A percentile compares a stretch with the other conserved stretches of the same genome.
Evolutionary conservation across 768 basidiomycete species (phyloP).

Genomic region (Exsudoporus frostii): DNA sequence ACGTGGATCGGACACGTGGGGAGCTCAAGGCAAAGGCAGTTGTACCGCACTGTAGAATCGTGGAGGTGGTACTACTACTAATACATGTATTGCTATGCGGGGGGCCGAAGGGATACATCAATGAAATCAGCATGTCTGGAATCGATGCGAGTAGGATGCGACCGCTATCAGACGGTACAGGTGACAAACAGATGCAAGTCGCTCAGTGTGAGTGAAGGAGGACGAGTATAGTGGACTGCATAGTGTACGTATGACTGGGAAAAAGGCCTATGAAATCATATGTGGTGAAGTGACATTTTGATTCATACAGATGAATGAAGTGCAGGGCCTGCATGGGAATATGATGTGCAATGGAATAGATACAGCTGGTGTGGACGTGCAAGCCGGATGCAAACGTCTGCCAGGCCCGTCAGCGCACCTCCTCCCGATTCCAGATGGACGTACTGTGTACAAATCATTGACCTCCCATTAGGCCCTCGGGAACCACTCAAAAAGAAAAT

Average conservation of each 20-base stretch:
- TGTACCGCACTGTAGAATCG: not conserved
- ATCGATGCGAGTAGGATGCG: not conserved
- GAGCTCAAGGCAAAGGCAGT: slow-evolving; percentile 6
- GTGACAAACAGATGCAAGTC: not conserved
- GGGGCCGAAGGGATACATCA: slow-evolving; percentile 10
- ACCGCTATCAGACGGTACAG: not conserved
- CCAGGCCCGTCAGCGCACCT: slow-evolving; percentile 1
- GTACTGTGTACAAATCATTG: slow-evolving; percentile 6
- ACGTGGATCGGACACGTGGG: not conserved
- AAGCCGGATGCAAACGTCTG: slow-evolving; percentile 1
- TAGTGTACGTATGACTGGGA: slow-evolving; percentile 2
- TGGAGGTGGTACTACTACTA: slow-evolving; percentile 5
- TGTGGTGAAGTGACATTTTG: slow-evolving; percentile 7
- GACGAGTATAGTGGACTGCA: slow-evolving; percentile 18
- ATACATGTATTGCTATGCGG: slow-evolving; percentile 16
- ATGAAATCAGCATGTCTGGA: slow-evolving; percentile 14
- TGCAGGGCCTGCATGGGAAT: slow-evolving; percentile 22
- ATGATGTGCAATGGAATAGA: slow-evolving; percentile 18
- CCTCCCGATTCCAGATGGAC: not conserved
- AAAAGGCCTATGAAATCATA: not conserved
- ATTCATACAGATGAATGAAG: slow-evolving; percentile 18
- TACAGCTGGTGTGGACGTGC: slow-evolving; percentile 12
- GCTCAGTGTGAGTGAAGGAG: slow-evolving; percentile 1
- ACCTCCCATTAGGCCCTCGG: slow-evolving; percentile 22
- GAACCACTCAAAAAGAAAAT: slow-evolving; percentile 23